A percentile compares a stretch with the other conserved stretches of the same genome.
Evolutionary conservation across 768 basidiomycete species (phyloP).

Genomic region (Kwoniella mangroviensis): DNA sequence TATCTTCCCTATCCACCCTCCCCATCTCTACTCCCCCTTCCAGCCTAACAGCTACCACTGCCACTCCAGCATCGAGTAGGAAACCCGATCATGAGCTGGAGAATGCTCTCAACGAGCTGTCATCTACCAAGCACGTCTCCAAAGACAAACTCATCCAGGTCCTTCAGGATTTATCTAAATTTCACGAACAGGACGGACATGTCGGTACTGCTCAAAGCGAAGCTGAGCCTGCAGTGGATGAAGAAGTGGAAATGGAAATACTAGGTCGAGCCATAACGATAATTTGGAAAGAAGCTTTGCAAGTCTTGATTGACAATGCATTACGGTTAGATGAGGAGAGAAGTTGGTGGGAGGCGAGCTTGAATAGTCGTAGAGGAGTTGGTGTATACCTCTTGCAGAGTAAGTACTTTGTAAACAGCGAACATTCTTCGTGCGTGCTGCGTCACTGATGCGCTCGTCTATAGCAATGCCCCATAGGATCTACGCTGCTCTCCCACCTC

Average conservation of each 20-base stretch:
- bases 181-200: background rate
- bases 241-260: slow-evolving; percentile 46
- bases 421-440: slow-evolving; percentile 7
- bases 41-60: slow-evolving; percentile 6
- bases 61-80: slow-evolving; percentile 1
- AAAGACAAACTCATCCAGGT: slow-evolving; percentile 39
- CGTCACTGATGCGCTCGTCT: slow-evolving; percentile 3
- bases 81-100: slow-evolving; percentile 35
- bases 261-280: slow-evolving; percentile 52
- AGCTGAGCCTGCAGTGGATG: slow-evolving; percentile 32
- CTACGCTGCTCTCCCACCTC: slow-evolving; percentile 40
- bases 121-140: slow-evolving; percentile 36
- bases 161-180: slow-evolving; percentile 28
- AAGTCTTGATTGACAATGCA: slow-evolving; percentile 70
- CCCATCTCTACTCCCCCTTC: slow-evolving; percentile 32
- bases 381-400: slow-evolving; percentile 78
- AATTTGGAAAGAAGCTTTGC: slow-evolving; percentile 64
- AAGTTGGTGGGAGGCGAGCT: slow-evolving; percentile 80
- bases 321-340: slow-evolving; percentile 73
- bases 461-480: slow-evolving; percentile 48
- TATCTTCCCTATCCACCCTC: slow-evolving; percentile 46
- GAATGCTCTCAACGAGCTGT: slow-evolving; percentile 44
- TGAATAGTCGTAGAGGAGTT: slow-evolving; percentile 66
- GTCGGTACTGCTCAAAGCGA: background rate
- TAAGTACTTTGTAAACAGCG: slow-evolving; percentile 58